Conservation (phyloP, 2,329 filamentous ascomycete genomes). For the Cadophora sp. region DNA sequence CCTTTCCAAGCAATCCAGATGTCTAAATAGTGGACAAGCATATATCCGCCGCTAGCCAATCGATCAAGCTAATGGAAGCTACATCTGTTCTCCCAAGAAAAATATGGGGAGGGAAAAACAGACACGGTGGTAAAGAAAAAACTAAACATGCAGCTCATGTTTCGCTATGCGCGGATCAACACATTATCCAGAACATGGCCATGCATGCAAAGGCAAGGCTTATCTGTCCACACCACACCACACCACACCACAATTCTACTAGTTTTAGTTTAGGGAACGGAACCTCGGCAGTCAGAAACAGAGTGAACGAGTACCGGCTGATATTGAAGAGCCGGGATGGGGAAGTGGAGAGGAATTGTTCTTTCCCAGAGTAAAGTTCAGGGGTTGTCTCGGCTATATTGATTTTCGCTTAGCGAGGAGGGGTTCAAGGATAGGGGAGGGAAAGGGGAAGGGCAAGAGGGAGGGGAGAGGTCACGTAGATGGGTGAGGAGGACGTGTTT, state of each 20-base stretch:
- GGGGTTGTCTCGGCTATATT: conserved; percentile 11
- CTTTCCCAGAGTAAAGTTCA: not conserved
- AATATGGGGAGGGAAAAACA: not conserved
- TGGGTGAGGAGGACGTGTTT: too few species aligned
- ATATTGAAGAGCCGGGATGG: not conserved
- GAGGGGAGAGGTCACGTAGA: not conserved
- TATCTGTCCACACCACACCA: not conserved
- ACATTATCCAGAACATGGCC: conserved; percentile 2
- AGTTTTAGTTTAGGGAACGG: too few species aligned
- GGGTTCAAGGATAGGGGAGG: not conserved
- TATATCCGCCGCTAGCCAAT: not conserved
- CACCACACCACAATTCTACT: too few species aligned
- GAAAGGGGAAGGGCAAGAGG: too few species aligned
- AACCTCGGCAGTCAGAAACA: not conserved
- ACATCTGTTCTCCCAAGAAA: not conserved
- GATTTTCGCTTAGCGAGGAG: not conserved
- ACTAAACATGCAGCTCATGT: not conserved
- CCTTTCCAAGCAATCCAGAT: not conserved
- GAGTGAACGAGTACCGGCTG: not conserved
- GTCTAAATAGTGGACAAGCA: not conserved
- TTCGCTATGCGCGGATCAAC: conserved; percentile 8
- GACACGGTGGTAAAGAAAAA: not conserved
- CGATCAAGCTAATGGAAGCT: not conserved
- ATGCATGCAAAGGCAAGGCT: not conserved
- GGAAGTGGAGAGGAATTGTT: too few species aligned